Conservation (phyloP, 148 eudicot genomes). For the Chenopodium berlandieri region DNA sequence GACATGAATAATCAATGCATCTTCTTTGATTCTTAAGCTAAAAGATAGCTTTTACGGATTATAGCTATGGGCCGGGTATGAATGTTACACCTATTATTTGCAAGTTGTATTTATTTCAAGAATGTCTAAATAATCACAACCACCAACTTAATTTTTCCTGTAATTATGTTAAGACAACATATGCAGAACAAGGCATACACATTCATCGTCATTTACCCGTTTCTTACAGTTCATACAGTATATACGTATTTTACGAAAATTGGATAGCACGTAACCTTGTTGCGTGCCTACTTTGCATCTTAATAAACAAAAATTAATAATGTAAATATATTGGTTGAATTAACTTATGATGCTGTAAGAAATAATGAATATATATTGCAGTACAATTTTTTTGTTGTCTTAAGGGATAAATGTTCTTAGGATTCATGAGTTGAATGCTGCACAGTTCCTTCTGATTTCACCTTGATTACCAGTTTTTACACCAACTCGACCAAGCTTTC, state of each 20-base stretch:
- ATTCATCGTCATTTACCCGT: too few species aligned
- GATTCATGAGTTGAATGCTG: constrained; percentile 49
- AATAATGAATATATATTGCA: not conserved
- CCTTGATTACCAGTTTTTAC: constrained; percentile 75
- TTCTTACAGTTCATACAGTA: too few species aligned
- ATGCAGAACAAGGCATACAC: too few species aligned
- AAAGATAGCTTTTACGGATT: not conserved
- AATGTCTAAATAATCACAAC: not conserved
- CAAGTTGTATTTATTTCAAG: not conserved
- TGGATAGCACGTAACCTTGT: not conserved
- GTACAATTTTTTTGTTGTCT: not conserved
- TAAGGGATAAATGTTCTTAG: not conserved
- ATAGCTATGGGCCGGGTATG: not conserved
- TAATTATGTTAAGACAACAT: too few species aligned
- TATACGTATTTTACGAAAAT: too few species aligned
- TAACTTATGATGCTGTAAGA: not conserved
- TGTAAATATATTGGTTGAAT: not conserved
- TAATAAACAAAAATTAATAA: not conserved
- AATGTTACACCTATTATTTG: not conserved
- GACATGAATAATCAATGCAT: not conserved
- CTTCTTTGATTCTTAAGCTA: not conserved
- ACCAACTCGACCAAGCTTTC: constrained; percentile 60
- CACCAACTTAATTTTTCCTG: not conserved
- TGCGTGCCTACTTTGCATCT: not conserved
- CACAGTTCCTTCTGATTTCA: constrained; percentile 64